A percentile compares a stretch with the other conserved stretches of the same genome.
Evolutionary conservation across 345 rosid species (phyloP).

Genomic region (Aegle marmelos): DNA sequence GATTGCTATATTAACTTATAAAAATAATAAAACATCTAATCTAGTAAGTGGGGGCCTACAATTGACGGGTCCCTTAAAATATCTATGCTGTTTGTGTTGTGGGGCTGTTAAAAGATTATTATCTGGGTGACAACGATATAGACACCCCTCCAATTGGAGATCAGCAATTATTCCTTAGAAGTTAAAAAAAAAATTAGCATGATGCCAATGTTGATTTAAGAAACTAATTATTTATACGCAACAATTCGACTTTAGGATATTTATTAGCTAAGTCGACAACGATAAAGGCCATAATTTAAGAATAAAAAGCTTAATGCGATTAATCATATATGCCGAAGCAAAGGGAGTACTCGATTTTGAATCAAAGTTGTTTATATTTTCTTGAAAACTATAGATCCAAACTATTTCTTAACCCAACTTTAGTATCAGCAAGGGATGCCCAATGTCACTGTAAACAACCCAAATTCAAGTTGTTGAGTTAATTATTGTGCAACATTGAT

Average conservation of each 20-base stretch:
- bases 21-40: not conserved
- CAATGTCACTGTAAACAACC: no score
- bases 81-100: conserved; percentile 21
- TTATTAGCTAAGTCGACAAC: not conserved
- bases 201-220: not conserved
- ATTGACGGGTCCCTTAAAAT: conserved; percentile 12
- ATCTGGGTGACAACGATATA: conserved; percentile 13
- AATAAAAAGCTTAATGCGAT: not conserved
- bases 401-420: no score
- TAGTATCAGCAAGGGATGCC: no score
- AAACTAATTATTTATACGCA: not conserved
- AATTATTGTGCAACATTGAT: no score
- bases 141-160: conserved; percentile 24
- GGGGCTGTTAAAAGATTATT: conserved; percentile 14
- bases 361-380: no score
- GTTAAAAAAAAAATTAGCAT: not conserved
- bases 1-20: not conserved
- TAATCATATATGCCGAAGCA: not conserved
- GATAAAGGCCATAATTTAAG: not conserved
- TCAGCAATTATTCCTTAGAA: conserved; percentile 11
- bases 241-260: not conserved
- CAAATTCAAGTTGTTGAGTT: not conserved
- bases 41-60: conserved; percentile 16
- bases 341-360: no score
- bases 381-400: no score